Conservation (phyloP, 345 rosid genomes). For the Gossypium arboreum region DNA sequence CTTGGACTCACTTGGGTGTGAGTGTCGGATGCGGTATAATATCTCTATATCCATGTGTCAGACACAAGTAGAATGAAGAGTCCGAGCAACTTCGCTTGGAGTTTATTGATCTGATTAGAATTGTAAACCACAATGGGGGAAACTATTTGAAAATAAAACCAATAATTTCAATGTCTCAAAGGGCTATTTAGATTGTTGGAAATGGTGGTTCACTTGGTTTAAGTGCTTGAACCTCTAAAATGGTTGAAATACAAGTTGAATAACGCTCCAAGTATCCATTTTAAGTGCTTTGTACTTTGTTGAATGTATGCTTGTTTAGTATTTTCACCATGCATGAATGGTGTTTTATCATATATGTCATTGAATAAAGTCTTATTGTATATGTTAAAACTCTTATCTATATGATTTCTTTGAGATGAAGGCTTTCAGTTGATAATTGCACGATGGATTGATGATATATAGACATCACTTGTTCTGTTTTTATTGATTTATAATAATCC, state of each 20-base stretch:
- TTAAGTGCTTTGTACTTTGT: not conserved
- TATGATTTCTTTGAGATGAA: not conserved
- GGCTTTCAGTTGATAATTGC: not conserved
- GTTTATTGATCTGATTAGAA: not conserved
- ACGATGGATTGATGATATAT: not conserved
- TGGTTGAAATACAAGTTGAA: not conserved
- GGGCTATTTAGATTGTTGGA: not conserved
- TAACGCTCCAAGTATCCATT: not conserved
- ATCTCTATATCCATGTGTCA: too few species aligned
- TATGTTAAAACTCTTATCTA: not conserved
- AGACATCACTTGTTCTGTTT: not conserved
- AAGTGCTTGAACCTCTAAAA: not conserved
- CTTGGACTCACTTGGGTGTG: too few species aligned
- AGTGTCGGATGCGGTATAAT: too few species aligned
- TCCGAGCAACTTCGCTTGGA: not conserved
- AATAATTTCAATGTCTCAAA: not conserved
- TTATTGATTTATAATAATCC: not conserved
- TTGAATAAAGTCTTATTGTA: not conserved
- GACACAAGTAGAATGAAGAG: too few species aligned
- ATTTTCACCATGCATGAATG: not conserved
- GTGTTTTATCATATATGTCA: not conserved
- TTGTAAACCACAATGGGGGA: not conserved
- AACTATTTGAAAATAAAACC: not conserved
- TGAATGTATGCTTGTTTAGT: not conserved
- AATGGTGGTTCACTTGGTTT: slow-evolving; percentile 5